Percentiles rank a stretch among this genome's conserved stretches.
These are phyloP conservation scores for Debaryomycetaceae sp. DNA, from an alignment of 1,139 yeast species.

Conservation along the genomic window DNA sequence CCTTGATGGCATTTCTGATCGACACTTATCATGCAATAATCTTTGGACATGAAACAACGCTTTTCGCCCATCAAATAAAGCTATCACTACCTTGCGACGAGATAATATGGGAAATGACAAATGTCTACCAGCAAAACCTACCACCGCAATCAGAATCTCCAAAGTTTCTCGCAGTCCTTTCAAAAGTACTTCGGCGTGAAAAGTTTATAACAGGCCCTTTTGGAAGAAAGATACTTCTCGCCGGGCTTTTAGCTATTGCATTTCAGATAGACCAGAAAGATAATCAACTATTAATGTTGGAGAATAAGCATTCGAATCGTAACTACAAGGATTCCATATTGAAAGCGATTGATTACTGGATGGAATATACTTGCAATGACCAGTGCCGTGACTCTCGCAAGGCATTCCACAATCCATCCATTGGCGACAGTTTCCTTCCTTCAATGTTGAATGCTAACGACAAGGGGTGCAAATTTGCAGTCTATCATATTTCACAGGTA, in stretches of 20 bases:
- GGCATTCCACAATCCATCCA: conserved; percentile 1
- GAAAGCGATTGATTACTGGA: conserved; percentile 11
- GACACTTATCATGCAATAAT: conserved; percentile 20
- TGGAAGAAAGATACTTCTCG: conserved; percentile 57
- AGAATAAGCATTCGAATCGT: conserved; percentile 5
- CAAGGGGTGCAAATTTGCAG: conserved; percentile 43
- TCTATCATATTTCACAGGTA: conserved; percentile 63
- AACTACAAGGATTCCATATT: conserved; percentile 46
- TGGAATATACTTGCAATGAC: conserved; percentile 8
- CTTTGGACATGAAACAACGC: conserved; percentile 14
- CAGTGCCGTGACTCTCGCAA: conserved; percentile 3
- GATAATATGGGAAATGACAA: conserved; percentile 13
- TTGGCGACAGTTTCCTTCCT: conserved; percentile 10
- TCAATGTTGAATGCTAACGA: conserved; percentile 9
- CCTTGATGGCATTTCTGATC: conserved; percentile 16
- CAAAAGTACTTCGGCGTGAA: conserved; percentile 47
- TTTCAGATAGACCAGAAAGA: conserved; percentile 66
- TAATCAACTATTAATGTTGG: conserved; percentile 24
- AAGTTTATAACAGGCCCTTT: conserved; percentile 45
- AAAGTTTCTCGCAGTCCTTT: conserved; percentile 47
- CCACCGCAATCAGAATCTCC: conserved; percentile 7
- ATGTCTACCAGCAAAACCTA: conserved; percentile 2
- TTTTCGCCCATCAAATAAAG: conserved; percentile 17
- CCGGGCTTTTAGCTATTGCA: conserved; percentile 61
- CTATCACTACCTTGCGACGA: conserved; percentile 19